These are phyloP conservation scores for Lanmaoa pseudosensibilis DNA, from an alignment of 768 basidiomycete species.

Conservation along the genomic window DNA sequence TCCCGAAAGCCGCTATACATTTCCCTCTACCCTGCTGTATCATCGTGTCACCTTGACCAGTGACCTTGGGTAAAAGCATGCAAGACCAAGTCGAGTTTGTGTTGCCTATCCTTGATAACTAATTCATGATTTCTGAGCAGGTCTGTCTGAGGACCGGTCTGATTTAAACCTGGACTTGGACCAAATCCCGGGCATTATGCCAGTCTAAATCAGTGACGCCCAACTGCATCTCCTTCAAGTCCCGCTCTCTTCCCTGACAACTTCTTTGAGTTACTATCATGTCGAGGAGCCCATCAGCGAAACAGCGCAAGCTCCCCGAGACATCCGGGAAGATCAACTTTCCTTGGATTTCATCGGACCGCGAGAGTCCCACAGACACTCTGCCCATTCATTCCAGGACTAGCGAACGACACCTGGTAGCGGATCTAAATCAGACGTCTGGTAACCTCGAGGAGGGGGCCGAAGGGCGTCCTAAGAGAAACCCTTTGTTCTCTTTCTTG, in stretches of 20 bases:
- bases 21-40: constrained; percentile 8
- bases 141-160: constrained; percentile 5
- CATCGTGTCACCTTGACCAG: constrained; percentile 6
- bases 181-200: neutral
- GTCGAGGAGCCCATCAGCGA: constrained; percentile 8
- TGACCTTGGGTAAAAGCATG: neutral
- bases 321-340: neutral
- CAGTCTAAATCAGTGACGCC: neutral
- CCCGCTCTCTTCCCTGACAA: neutral
- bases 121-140: constrained; percentile 4
- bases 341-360: neutral
- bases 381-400: neutral
- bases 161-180: constrained; percentile 15
- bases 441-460: constrained; percentile 12
- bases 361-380: neutral
- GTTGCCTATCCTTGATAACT: neutral
- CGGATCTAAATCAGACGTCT: neutral
- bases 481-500: constrained; percentile 17
- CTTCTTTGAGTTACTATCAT: constrained; percentile 6
- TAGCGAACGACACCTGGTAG: neutral
- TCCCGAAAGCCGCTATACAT: constrained; percentile 20
- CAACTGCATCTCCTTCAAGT: neutral
- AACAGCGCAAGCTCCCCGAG: constrained; percentile 6
- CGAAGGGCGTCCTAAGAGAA: constrained; percentile 7
- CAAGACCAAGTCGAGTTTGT: constrained; percentile 8